These are phyloP conservation scores for Oryza longistaminata DNA, from an alignment of 176 grass and related monocot species.

Conservation along the genomic window DNA sequence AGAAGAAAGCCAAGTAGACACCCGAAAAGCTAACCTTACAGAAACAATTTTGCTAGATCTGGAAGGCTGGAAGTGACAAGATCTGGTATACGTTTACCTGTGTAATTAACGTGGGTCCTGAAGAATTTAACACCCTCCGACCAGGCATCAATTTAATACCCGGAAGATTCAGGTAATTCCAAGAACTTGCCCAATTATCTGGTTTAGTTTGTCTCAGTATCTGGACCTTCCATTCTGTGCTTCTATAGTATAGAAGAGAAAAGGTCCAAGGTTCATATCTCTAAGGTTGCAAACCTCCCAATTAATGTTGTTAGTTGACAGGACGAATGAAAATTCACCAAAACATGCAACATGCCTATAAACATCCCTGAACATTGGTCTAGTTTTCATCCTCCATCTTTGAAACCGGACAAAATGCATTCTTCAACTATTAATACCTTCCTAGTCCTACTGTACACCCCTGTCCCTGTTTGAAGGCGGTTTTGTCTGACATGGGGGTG, in stretches of 20 bases:
- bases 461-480: too few species aligned
- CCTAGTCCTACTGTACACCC: too few species aligned
- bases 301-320: not conserved
- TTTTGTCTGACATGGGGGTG: too few species aligned
- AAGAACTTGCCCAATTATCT: not conserved
- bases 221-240: not conserved
- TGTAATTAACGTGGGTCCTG: not conserved
- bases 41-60: slow-evolving; percentile 4
- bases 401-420: too few species aligned
- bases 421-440: too few species aligned
- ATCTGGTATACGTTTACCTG: not conserved
- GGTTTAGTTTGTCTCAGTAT: not conserved
- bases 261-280: too few species aligned
- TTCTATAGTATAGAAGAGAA: not conserved
- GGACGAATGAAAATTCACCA: not conserved
- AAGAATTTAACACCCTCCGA: not conserved
- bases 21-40: not conserved
- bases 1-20: slow-evolving; percentile 54
- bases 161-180: not conserved
- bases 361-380: too few species aligned
- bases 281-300: not conserved
- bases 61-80: not conserved
- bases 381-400: too few species aligned
- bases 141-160: not conserved
- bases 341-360: not conserved